Base-by-base conservation (phyloP, 352 stramenopile species). In the Globisporangium iwayamae region DNA sequence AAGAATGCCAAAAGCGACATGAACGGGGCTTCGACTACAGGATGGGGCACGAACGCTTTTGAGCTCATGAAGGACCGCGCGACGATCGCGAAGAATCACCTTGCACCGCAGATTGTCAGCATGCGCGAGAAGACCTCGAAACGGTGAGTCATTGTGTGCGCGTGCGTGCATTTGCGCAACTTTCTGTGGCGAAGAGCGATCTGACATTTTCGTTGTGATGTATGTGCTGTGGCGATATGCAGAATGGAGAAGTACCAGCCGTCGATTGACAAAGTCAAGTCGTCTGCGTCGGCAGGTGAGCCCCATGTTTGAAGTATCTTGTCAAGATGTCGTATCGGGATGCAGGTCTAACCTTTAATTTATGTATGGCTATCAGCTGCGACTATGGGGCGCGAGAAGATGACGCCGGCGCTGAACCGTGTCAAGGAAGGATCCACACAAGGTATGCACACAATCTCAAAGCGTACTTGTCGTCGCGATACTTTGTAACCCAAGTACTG, bases 361-460 rank as follows among this genome's bases (percentile, higher is more conserved):
- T 45, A 28, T 1, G 14, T 66, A 1, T 28, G 10, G 20, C 30
- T 61, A 55, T 56, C 48, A 78, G 80, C 80, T 20, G 80, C 80
- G 30, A 74, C 60, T 1, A 71, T 78, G 22, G 77, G 81, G 1
- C 69, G 74, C 18, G 76, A 80, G 57, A 65, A 67, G 25, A 78
- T 87, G 65, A 73, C 77, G n/a, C 79, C 78, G 16, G 75, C 78
- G 36, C 58, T 90, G 28, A 76, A 71, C 47, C 79, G 75, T 57
- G 77, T 92, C 30, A 90, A 87, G 43, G 83, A 88, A 56, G 85
- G 85, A 4, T 90, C 82, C 11, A 87, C 81, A 4, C 81, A 94
- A 56, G 81, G 64, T 75, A 22, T 28, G 41, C 10, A 30, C 14
- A 55, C 8, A 43, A 18, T 9, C 2, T 43, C 14, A n/a, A 20